Evolutionary conservation across 805 yeast genomes (phyloP).

Genomic region (Candida palmyrensis): DNA sequence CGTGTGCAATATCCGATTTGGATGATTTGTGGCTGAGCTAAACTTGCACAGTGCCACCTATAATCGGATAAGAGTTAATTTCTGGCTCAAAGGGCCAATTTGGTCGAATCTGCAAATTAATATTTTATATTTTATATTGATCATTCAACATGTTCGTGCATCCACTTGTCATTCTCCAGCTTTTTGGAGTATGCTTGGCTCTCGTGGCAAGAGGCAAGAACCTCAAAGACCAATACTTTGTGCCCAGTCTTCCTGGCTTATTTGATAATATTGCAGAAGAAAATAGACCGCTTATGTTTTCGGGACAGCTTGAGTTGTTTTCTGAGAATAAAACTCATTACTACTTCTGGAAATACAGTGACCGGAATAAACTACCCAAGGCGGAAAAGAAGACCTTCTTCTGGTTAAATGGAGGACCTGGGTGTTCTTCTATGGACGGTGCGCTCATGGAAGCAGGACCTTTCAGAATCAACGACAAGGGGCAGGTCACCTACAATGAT

Average conservation of each 20-base stretch:
- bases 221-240: conserved; percentile 16
- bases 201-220: conserved; percentile 1
- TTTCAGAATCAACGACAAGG: conserved; percentile 49
- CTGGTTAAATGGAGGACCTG: conserved; percentile 99
- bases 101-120: no score
- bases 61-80: no score
- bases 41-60: no score
- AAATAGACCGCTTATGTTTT: conserved; percentile 49
- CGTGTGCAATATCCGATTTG: no score
- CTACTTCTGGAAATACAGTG: conserved; percentile 75
- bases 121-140: no score
- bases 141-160: no score
- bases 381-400: conserved; percentile 49
- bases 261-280: conserved; percentile 22
- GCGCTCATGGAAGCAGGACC: conserved; percentile 93
- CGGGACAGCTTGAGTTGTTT: conserved; percentile 61
- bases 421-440: conserved; percentile 98
- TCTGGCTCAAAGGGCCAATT: no score
- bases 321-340: conserved; percentile 51
- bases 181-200: neutral
- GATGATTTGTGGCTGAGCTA: no score
- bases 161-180: no score
- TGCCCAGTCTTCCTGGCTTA: conserved; percentile 34
- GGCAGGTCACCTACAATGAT: conserved; percentile 45
- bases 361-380: conserved; percentile 21